A percentile compares a stretch with the other conserved stretches of the same genome.
These are phyloP conservation scores for Helotiales sp. DNA, from an alignment of 2,329 filamentous ascomycete species.

Conservation along the genomic window DNA sequence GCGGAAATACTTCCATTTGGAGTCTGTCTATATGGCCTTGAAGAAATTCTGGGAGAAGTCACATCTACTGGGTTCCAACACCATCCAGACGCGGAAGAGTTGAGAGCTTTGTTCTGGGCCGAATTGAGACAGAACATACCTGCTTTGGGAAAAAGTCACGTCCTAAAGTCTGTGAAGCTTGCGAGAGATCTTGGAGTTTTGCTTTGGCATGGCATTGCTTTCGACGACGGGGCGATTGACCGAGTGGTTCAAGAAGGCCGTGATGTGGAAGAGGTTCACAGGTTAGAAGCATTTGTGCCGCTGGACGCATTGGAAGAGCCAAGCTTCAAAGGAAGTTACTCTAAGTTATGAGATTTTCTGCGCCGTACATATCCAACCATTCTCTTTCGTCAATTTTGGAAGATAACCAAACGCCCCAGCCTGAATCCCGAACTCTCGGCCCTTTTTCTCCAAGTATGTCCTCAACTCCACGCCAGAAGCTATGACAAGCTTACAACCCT, in stretches of 20 bases:
- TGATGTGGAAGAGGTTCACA: conserved; percentile 59
- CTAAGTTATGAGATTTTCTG: not conserved
- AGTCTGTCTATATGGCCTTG: conserved; percentile 62
- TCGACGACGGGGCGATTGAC: conserved; percentile 63
- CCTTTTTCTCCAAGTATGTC: not conserved
- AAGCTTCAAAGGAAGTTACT: not conserved
- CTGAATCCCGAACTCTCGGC: not conserved
- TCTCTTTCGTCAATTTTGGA: not conserved
- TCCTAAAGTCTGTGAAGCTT: conserved; percentile 46
- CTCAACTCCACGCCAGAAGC: not conserved
- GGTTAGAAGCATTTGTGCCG: conserved; percentile 48
- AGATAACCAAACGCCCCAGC: not conserved
- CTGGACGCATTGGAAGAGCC: not conserved
- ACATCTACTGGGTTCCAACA: conserved; percentile 46
- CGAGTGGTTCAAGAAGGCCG: conserved; percentile 57
- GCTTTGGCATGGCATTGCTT: conserved; percentile 68
- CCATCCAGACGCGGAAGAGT: conserved; percentile 47
- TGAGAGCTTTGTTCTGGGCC: conserved; percentile 58
- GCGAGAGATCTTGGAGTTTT: conserved; percentile 61
- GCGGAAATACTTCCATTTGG: conserved; percentile 66
- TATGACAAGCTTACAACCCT: not conserved
- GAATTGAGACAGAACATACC: conserved; percentile 46
- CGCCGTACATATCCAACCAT: not conserved
- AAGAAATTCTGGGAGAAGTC: conserved; percentile 61
- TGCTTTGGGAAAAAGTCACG: conserved; percentile 31